Evolutionary conservation across 2,329 filamentous ascomycete species (phyloP), one percentile per base, ranked within the genome.

Genomic region (Apiospora kogelbergensis): DNA sequence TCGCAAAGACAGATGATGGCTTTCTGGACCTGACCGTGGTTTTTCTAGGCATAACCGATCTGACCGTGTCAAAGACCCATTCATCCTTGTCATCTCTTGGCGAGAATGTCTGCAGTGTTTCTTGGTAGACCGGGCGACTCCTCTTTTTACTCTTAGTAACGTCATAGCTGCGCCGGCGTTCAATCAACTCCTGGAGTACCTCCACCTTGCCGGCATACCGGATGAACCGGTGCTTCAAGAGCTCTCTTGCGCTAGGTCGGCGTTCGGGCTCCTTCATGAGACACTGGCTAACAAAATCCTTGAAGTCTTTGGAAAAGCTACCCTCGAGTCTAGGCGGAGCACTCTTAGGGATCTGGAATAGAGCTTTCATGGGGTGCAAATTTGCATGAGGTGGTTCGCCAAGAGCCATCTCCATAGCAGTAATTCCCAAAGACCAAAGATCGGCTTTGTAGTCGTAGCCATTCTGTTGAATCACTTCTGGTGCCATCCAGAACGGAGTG

Each of bases 401-500:
- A 67, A 94, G 89, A 42, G 93, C 92, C 84, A 97, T 87, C 79
- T 97, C 94, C 80, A 97, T 94, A 15, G 94, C 94, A 0, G 94
- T 97, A 75, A 97, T 97, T 9, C 94, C 94, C 60, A 97, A 82
- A 0, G 93, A 97, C 94, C 94, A 97, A 69, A 97, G 94, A 77
- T 97, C 94, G 6, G 94, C 94, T 80, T 96, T 96, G 83, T 93
- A 96, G 79, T 95, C 94, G 72, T 90, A 90, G 20, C 88, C 88
- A 72, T 93, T 89, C 81, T 97, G 94, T 79, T 97, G 91, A 73
- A 97, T 97, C 44, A 97, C 94, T 78, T 97, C 94, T 1, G 94
- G 94, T 0, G 94, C 94, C 94, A 97, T 97, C 94, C 94, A 97
- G 78, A 97, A 97, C 0, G 96, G 96, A 0, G 95, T 98, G 24